Conservation (phyloP, 169 alveolate genomes). For the Cryptosporidium felis region DNA sequence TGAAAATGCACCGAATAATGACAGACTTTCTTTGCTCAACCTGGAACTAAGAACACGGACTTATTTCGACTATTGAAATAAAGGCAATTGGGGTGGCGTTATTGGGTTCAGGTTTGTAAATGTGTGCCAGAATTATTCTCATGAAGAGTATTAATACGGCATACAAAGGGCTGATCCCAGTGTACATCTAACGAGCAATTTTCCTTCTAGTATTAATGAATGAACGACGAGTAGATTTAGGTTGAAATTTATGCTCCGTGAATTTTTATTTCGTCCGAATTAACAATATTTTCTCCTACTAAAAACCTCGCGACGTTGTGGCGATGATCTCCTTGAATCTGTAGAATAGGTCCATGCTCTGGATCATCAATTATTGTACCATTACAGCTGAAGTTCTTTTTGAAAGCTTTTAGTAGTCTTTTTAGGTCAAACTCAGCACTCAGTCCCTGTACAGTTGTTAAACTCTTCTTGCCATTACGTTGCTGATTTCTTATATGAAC, state of each 20-base stretch:
- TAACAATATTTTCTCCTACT: constrained; percentile 86
- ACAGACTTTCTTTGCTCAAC: too few species aligned
- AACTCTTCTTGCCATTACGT: constrained; percentile 92
- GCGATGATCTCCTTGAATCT: constrained; percentile 88
- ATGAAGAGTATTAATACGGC: neutral
- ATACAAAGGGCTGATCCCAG: neutral
- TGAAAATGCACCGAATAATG: neutral
- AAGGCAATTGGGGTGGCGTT: too few species aligned
- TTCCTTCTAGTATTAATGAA: neutral
- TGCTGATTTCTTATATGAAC: constrained; percentile 91
- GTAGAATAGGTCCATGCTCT: constrained; percentile 91
- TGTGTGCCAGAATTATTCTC: too few species aligned
- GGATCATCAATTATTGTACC: constrained; percentile 91
- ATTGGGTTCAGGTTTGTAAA: too few species aligned
- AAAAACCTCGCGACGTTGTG: constrained; percentile 89
- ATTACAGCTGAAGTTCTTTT: constrained; percentile 91
- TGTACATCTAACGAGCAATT: neutral
- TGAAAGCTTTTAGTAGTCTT: constrained; percentile 90
- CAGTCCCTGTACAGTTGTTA: constrained; percentile 93
- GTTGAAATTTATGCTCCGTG: constrained; percentile 85
- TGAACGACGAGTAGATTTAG: neutral
- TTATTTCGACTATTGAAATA: too few species aligned
- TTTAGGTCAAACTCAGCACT: constrained; percentile 88
- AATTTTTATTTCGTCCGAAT: constrained; percentile 87
- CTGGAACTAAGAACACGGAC: constrained; percentile 5